Conservation (phyloP, 768 basidiomycete genomes). For the Lactifluus volemus region DNA sequence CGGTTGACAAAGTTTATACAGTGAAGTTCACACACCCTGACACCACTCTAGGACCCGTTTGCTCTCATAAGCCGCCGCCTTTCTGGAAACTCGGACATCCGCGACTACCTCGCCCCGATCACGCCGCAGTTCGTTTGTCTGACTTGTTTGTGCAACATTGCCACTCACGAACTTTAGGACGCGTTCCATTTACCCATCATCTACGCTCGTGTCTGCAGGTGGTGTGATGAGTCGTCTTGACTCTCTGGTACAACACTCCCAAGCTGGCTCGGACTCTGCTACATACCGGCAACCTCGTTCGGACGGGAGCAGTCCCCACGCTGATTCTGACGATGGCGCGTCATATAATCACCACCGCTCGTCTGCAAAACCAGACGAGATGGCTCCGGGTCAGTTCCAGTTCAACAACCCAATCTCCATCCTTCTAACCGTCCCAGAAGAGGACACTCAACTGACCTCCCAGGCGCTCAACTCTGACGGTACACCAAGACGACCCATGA, state of each 20-base stretch:
- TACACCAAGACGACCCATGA: slow-evolving; percentile 87
- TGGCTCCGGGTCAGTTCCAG: slow-evolving; percentile 6
- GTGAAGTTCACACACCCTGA: slow-evolving; percentile 6
- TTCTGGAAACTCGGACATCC: slow-evolving; percentile 17
- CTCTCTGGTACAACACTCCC: slow-evolving; percentile 13
- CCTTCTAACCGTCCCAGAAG: slow-evolving; percentile 1
- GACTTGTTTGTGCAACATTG: slow-evolving; percentile 9
- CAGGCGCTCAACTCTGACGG: slow-evolving; percentile 82
- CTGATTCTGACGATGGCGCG: slow-evolving; percentile 16
- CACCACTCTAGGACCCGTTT: slow-evolving; percentile 8
- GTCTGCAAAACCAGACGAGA: slow-evolving; percentile 12
- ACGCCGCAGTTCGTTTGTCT: slow-evolving; percentile 20
- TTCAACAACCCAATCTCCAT: neutral
- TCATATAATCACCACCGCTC: slow-evolving; percentile 4
- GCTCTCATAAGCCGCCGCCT: slow-evolving; percentile 15
- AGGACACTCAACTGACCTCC: slow-evolving; percentile 41
- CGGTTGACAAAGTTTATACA: slow-evolving; percentile 18
- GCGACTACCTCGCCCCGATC: slow-evolving; percentile 18
- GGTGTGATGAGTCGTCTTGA: slow-evolving; percentile 17
- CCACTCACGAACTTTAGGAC: slow-evolving; percentile 12
- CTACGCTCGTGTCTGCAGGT: slow-evolving; percentile 1
- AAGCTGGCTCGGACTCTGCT: slow-evolving; percentile 13
- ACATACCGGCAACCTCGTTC: slow-evolving; percentile 4
- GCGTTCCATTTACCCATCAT: slow-evolving; percentile 3
- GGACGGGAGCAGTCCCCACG: slow-evolving; percentile 12